Evolutionary conservation across 495 filamentous ascomycete genomes (phyloP).

Genomic region (Physcia stellaris): DNA sequence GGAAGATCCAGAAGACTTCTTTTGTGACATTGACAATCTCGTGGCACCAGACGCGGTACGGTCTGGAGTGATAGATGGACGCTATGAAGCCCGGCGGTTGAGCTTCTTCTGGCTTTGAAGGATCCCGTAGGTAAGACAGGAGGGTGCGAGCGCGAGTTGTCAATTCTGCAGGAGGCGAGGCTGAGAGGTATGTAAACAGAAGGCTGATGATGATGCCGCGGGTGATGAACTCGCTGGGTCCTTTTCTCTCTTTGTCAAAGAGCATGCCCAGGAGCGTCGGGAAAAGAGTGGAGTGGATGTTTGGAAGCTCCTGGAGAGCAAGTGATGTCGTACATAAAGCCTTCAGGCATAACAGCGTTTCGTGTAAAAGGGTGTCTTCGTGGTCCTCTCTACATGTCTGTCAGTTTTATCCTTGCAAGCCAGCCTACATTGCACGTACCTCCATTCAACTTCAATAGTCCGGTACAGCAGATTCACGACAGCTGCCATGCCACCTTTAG

Average conservation of each 20-base stretch:
- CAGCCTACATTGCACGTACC: conserved; percentile 38
- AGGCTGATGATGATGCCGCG: conserved; percentile 75
- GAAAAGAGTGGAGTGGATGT: conserved; percentile 69
- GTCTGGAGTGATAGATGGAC: conserved; percentile 73
- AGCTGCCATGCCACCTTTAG: conserved; percentile 81
- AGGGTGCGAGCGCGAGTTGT: conserved; percentile 50
- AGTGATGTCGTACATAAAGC: conserved; percentile 82
- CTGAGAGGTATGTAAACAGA: conserved; percentile 70
- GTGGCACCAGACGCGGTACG: conserved; percentile 87
- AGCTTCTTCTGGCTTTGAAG: conserved; percentile 56
- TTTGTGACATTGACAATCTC: conserved; percentile 87
- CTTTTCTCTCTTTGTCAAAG: conserved; percentile 94
- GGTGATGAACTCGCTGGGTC: conserved; percentile 90
- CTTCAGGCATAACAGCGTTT: conserved; percentile 86
- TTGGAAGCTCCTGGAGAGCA: conserved; percentile 66
- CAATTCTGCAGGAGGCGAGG: conserved; percentile 36
- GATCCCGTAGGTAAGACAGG: conserved; percentile 69
- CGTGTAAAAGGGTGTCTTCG: conserved; percentile 84
- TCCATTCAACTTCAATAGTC: conserved; percentile 92
- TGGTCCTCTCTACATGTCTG: conserved; percentile 69
- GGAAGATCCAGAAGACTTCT: conserved; percentile 99
- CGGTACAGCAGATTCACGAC: conserved; percentile 75
- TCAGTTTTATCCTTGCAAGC: background rate
- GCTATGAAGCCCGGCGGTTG: conserved; percentile 75
- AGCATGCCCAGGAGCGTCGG: conserved; percentile 77